Base-by-base conservation (phyloP, 805 yeast genomes). In the Clavispora phyllophila region DNA sequence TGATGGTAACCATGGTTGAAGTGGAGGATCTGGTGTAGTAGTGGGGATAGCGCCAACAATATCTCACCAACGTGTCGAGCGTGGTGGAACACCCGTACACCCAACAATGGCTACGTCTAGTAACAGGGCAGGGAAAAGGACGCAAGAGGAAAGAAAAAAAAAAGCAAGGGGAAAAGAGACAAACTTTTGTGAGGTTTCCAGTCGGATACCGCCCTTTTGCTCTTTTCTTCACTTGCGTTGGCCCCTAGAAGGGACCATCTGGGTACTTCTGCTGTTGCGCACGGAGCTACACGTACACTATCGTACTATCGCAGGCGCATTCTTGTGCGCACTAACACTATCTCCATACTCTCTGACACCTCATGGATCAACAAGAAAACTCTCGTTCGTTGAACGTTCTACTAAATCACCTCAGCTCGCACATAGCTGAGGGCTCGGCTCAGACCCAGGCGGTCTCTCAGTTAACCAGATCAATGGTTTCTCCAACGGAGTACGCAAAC, bases 1-100 rank as follows among this genome's bases (percentile, higher is more conserved):
- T 82, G 62, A 90, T 85, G 39, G 95, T 81, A 40, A 87, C 95
- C 96, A 70, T 69, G 47, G 39, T 61, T 44, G 17, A 8, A 12
- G 25, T 15, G 34, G 44, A 29, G 24, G 28, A 5, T 27, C 31
- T 25, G 8, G 28, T 19, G 25, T 29, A 34, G 33, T 29, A 5
- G 7, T n/a, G 10, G 31, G 17, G 9, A 13, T 27, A 29, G 18
- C 3, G 19, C 27, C 40, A 15, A 25, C 20, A 27, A 18, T 18
- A 18, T 9, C 26, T 9, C 26, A 15, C 27, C 33, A 25, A 13
- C 19, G 15, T 15, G 29, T 36, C 39, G 22, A 19, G 17, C 5
- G 31, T 6, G 31, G 13, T 7, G 28, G 13, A 8, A 38, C 23
- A 39, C 42, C 42, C 25, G 42, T 39, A 33, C 42, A 39, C 23